Conservation (phyloP, 345 rosid genomes). For the Orychophragmus violaceus region DNA sequence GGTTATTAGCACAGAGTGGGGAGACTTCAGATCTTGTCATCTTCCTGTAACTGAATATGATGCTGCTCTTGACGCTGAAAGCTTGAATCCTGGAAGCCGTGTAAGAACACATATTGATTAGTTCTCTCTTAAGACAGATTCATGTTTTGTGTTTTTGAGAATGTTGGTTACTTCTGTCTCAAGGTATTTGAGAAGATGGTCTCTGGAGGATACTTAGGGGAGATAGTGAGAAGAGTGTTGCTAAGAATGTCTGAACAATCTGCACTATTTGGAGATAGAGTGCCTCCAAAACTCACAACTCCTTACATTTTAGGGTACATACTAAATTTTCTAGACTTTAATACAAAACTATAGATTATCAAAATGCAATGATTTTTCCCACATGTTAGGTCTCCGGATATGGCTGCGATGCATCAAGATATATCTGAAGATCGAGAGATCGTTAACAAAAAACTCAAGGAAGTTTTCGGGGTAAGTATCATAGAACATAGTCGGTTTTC, state of each 20-base stretch:
- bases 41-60: conserved; percentile 57
- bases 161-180: background rate
- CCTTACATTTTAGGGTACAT: conserved; percentile 50
- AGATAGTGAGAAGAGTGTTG: conserved; percentile 62
- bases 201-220: conserved; percentile 64
- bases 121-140: background rate
- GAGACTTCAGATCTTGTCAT: conserved; percentile 45
- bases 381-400: conserved; percentile 42
- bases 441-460: conserved; percentile 42
- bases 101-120: background rate
- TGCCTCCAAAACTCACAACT: conserved; percentile 42
- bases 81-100: conserved; percentile 40
- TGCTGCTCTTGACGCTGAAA: conserved; percentile 41
- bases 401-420: conserved; percentile 76
- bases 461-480: conserved; percentile 43
- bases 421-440: conserved; percentile 43
- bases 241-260: conserved; percentile 52
- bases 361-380: background rate
- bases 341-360: background rate
- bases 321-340: background rate
- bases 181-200: conserved; percentile 58
- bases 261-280: conserved; percentile 43
- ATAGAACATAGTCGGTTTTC: background rate
- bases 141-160: background rate
- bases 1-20: conserved; percentile 62